phyloP scores from a whole-genome alignment of 148 eudicot genomes.

The Nepenthes gracilis region DNA sequence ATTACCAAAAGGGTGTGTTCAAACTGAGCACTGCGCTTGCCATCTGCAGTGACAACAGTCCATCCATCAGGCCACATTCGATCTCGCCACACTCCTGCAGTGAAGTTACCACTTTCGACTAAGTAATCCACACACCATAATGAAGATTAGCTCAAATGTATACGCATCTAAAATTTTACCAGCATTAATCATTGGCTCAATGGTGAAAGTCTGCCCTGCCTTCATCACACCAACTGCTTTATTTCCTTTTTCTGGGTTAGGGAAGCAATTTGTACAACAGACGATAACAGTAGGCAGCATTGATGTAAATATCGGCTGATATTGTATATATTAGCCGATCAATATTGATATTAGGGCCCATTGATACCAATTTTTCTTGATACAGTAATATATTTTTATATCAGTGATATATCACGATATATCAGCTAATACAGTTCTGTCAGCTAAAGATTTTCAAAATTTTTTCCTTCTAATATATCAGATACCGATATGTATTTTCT shows the following conservation, averaged over 20 bases:
- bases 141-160: background rate
- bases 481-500: no score
- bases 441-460: no score
- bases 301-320: no score
- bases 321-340: no score
- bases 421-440: no score
- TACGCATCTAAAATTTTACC: slow-evolving; percentile 25
- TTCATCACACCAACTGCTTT: slow-evolving; percentile 99
- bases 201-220: slow-evolving; percentile 90
- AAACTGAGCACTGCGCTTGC: slow-evolving; percentile 98
- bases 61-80: slow-evolving; percentile 99
- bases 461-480: no score
- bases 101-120: background rate
- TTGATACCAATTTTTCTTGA: no score
- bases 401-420: background rate
- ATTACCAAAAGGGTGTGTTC: slow-evolving; percentile 89
- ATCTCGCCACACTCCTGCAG: slow-evolving; percentile 90
- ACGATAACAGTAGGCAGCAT: background rate
- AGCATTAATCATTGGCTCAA: slow-evolving; percentile 95
- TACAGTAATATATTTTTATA: no score
- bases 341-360: no score
- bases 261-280: slow-evolving; percentile 16
- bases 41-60: slow-evolving; percentile 96
- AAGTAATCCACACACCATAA: background rate
- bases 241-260: slow-evolving; percentile 57